A percentile compares a stretch with the other conserved stretches of the same genome.
Conservation (phyloP, 345 rosid genomes). For the Melaleuca alternifolia region DNA sequence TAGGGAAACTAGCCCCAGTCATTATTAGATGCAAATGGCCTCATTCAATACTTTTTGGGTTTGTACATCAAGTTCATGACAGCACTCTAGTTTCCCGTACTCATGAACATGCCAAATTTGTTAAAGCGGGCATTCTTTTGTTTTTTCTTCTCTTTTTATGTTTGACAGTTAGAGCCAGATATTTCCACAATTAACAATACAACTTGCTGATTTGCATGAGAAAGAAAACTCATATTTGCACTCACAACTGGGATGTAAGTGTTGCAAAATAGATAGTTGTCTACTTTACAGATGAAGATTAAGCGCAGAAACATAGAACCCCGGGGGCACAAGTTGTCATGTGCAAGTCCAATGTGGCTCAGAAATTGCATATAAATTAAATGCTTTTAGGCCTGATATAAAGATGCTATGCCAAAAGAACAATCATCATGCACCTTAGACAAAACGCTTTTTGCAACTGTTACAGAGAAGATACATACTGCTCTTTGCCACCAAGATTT, state of each 20-base stretch:
- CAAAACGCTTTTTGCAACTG: background rate
- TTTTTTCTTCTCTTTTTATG: background rate
- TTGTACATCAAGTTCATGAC: background rate
- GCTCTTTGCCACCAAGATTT: conserved; percentile 70
- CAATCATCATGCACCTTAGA: background rate
- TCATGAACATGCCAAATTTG: background rate
- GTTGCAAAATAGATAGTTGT: background rate
- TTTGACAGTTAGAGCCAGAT: background rate
- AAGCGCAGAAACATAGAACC: background rate
- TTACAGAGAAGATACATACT: conserved; percentile 24
- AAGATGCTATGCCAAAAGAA: background rate
- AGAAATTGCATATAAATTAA: background rate
- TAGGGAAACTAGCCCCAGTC: background rate
- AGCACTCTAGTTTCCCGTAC: background rate
- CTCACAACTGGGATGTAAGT: background rate
- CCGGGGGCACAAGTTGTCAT: background rate
- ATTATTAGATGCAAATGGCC: background rate
- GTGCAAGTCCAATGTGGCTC: background rate
- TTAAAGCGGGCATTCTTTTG: background rate
- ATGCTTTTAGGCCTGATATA: background rate
- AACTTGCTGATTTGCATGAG: background rate
- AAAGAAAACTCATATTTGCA: background rate
- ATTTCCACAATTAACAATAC: background rate
- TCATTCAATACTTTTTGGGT: background rate
- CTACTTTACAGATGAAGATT: background rate